Conservation (phyloP, 768 basidiomycete genomes). For the Mycena venus region DNA sequence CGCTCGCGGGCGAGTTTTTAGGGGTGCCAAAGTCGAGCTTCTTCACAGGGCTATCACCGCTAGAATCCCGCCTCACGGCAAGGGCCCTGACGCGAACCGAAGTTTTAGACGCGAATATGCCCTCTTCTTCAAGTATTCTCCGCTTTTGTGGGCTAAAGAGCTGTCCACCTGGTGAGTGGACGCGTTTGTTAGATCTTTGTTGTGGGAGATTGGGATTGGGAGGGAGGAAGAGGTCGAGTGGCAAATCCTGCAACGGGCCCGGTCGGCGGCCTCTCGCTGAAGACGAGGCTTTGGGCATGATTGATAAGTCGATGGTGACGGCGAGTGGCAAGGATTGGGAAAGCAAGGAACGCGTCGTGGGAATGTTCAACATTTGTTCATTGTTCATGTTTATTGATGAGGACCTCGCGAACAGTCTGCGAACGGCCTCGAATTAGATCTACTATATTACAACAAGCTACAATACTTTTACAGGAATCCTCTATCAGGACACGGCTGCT, state of each 20-base stretch:
- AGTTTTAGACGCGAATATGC: conserved; percentile 58
- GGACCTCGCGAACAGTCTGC: too few species aligned
- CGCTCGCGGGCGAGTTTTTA: conserved; percentile 41
- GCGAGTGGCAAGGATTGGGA: too few species aligned
- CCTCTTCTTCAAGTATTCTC: conserved; percentile 71
- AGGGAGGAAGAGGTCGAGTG: conserved; percentile 68
- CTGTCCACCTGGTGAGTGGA: conserved; percentile 67
- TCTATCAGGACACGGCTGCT: neutral
- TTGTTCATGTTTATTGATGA: neutral
- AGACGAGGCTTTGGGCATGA: conserved; percentile 30
- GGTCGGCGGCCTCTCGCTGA: conserved; percentile 49
- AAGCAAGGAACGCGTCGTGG: too few species aligned
- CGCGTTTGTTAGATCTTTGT: conserved; percentile 66
- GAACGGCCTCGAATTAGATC: neutral
- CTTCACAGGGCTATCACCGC: conserved; percentile 60
- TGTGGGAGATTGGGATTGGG: conserved; percentile 47
- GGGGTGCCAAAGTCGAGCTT: conserved; percentile 66
- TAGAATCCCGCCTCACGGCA: conserved; percentile 49
- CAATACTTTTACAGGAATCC: conserved; percentile 19
- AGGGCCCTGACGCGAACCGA: conserved; percentile 58
- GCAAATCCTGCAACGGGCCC: conserved; percentile 73
- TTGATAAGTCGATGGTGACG: neutral
- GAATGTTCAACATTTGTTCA: too few species aligned
- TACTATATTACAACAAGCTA: conserved; percentile 20
- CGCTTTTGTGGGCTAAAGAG: conserved; percentile 77